These are phyloP conservation scores for Aspergillus hortae DNA, from an alignment of 2,329 filamentous ascomycete genomes.

Conservation along the genomic window DNA sequence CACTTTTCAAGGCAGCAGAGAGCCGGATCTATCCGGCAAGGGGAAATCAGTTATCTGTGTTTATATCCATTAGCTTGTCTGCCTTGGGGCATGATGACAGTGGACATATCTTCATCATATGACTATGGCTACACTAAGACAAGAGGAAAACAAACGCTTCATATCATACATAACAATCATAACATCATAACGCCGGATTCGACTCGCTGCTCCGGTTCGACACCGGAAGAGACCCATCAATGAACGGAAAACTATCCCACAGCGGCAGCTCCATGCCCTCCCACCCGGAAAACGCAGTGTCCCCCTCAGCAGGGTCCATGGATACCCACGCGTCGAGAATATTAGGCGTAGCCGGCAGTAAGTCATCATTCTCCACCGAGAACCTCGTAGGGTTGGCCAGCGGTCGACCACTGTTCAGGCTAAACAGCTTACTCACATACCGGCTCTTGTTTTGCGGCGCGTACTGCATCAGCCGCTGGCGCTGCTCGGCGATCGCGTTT, in stretches of 20 bases:
- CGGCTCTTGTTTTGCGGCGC: slow-evolving; percentile 26
- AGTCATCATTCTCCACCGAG: neutral
- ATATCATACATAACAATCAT: neutral
- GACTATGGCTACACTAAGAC: too few relatives aligned
- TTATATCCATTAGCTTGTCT: too few relatives aligned
- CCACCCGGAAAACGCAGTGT: slow-evolving; percentile 23
- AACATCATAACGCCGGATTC: neutral
- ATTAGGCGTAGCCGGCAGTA: neutral
- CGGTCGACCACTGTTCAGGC: slow-evolving; percentile 19
- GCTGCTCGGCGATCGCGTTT: slow-evolving; percentile 44
- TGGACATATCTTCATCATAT: too few relatives aligned
- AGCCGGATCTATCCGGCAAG: too few relatives aligned
- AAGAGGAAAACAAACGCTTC: neutral
- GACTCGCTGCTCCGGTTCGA: neutral
- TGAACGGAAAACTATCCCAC: slow-evolving; percentile 36
- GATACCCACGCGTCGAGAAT: slow-evolving; percentile 15
- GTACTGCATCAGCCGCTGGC: slow-evolving; percentile 28
- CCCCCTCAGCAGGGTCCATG: slow-evolving; percentile 15
- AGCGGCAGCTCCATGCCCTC: slow-evolving; percentile 33
- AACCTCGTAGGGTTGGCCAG: slow-evolving; percentile 2
- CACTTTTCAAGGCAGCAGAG: too few relatives aligned
- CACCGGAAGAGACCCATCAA: slow-evolving; percentile 14
- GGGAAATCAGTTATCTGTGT: too few relatives aligned
- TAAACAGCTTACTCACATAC: slow-evolving; percentile 38
- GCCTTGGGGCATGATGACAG: too few relatives aligned